A percentile compares a stretch with the other conserved stretches of the same genome.
phyloP scores from a whole-genome alignment of 2,329 filamentous ascomycete genomes.

The Apiospora rasikravindrae region DNA sequence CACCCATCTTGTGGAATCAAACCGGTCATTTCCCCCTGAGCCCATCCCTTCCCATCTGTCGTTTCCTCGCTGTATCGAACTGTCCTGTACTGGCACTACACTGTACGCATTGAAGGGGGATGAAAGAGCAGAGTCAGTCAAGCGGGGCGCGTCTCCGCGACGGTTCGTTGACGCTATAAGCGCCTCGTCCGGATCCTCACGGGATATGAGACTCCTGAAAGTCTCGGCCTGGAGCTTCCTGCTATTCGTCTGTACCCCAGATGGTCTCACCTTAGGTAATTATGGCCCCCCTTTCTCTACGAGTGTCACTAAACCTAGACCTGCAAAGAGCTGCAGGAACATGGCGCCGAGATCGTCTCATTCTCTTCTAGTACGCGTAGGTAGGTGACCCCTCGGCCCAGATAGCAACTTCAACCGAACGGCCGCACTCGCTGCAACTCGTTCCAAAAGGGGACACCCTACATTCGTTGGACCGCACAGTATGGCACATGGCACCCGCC shows the following conservation, averaged over 20 bases:
- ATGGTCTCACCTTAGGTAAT: slow-evolving; percentile 18
- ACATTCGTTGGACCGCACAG: slow-evolving; percentile 15
- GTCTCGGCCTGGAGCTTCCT: slow-evolving; percentile 15
- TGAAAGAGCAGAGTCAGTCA: not conserved
- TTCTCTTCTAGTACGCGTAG: slow-evolving; percentile 4
- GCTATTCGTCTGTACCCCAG: slow-evolving; percentile 24
- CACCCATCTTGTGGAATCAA: slow-evolving; percentile 21
- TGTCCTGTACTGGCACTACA: not conserved
- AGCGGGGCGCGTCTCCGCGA: slow-evolving; percentile 22
- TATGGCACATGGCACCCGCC: not conserved
- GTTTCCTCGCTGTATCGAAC: not conserved
- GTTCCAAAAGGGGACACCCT: slow-evolving; percentile 13
- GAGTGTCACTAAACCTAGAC: not conserved
- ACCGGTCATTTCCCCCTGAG: slow-evolving; percentile 8
- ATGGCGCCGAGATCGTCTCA: slow-evolving; percentile 16
- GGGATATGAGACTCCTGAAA: not conserved
- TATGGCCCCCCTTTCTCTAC: not conserved
- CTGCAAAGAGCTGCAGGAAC: slow-evolving; percentile 20
- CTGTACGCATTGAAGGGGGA: slow-evolving; percentile 9
- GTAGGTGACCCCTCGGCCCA: not conserved
- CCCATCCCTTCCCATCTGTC: slow-evolving; percentile 13
- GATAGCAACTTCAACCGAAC: slow-evolving; percentile 17
- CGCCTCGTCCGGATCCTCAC: slow-evolving; percentile 20
- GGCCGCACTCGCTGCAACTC: slow-evolving; percentile 15
- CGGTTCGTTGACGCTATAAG: slow-evolving; percentile 23